Evolutionary conservation across 2,329 filamentous ascomycete species (phyloP).

Genomic region (Cladosporium sp.): DNA sequence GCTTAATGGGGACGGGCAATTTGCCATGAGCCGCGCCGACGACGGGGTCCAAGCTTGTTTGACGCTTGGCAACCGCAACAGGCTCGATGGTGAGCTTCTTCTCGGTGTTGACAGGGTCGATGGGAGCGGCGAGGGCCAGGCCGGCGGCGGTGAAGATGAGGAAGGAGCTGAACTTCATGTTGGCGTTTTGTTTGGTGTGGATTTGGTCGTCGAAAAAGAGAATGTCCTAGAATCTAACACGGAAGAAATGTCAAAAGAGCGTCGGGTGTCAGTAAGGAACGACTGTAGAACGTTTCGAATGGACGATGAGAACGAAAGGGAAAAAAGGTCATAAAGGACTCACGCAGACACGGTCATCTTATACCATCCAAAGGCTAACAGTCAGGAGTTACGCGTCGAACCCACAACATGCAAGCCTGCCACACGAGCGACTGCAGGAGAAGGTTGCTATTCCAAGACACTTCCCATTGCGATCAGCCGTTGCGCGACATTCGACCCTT

Average conservation of each 20-base stretch:
- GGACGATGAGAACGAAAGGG: neutral
- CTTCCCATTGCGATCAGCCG: neutral
- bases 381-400: neutral
- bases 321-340: neutral
- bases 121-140: constrained; percentile 4
- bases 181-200: neutral
- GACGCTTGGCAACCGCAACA: neutral
- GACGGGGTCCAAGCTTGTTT: neutral
- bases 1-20: neutral
- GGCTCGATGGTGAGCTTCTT: constrained; percentile 7
- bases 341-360: neutral
- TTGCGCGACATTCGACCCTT: neutral
- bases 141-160: constrained; percentile 11
- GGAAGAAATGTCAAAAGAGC: neutral
- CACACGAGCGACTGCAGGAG: neutral
- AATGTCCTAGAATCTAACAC: neutral
- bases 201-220: neutral
- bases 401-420: neutral
- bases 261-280: constrained; percentile 12
- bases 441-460: constrained; percentile 6
- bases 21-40: neutral
- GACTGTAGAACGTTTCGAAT: neutral
- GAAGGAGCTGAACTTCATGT: constrained; percentile 13
- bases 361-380: neutral
- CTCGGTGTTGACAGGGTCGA: neutral